Evolutionary conservation across 371 early-diverging fungal species (phyloP), one percentile per base, ranked within the genome.

Genomic region (Blyttiomyces sp.): DNA sequence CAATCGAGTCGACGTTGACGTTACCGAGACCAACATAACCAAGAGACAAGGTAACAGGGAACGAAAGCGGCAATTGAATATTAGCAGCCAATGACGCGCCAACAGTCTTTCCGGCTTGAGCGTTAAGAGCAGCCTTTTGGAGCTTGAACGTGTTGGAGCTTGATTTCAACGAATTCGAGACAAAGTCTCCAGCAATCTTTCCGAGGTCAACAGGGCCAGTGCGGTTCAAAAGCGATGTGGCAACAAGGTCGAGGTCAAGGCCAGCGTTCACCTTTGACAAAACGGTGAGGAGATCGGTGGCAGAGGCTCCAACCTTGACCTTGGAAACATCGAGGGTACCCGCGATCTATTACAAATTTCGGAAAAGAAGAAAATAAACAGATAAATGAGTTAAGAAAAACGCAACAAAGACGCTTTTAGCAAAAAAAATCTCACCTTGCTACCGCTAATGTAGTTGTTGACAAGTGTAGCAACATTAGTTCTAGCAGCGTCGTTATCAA

Each of bases 401-500:
- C 26, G 30, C 6, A 24, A 43, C 46, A 39, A 43, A 43, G n/a
- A n/a, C n/a, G n/a, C n/a, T n/a, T n/a, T n/a, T n/a, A n/a, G n/a
- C 16, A 55, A 55, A 24, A 39, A 55, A 55, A 24, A 4, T 43
- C 43, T 43, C 39, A 39, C 55, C 1, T 31, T 27, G 32, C 45
- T 24, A 3, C 52, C 61, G 42, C 56, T 54, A n/a, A 66, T 43
- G 16, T 51, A 55, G 6, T 36, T 30, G 16, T 55, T 42, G 13
- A 57, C 53, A 19, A 66, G n/a, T 0, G 36, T 35, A 2, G 56
- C 56, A 16, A 66, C 44, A 42, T 33, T 48, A 13, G 21, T 60
- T 53, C 57, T 56, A 0, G 60, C 52, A 32, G 49, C 66, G 4
- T 61, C 66, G 24, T 49, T 52, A 51, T 66, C 66, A 35, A 39